phyloP scores from a whole-genome alignment of 495 filamentous ascomycete species.

The Symbiotaphrina buchneri region DNA sequence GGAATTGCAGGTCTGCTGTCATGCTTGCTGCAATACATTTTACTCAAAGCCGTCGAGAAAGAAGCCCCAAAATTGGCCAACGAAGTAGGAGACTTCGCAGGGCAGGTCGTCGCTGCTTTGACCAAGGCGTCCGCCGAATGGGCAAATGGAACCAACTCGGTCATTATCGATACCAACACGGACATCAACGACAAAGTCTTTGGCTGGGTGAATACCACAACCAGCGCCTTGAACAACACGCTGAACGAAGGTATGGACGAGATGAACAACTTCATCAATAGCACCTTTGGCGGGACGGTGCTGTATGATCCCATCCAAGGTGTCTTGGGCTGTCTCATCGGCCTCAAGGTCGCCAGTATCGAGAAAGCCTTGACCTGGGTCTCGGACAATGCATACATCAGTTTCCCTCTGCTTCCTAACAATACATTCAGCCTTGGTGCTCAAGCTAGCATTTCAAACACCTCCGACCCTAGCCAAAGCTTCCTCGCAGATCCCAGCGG shows the following conservation, averaged over 20 bases:
- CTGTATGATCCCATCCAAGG: constrained; percentile 48
- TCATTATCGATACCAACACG: constrained; percentile 20
- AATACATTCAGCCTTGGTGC: constrained; percentile 74
- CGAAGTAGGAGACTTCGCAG: constrained; percentile 65
- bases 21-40: constrained; percentile 65
- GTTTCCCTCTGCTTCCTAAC: constrained; percentile 54
- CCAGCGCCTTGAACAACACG: constrained; percentile 60
- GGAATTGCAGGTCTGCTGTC: constrained; percentile 67
- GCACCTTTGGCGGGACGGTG: constrained; percentile 59
- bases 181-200: constrained; percentile 70
- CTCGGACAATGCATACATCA: constrained; percentile 59
- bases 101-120: constrained; percentile 49
- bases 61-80: constrained; percentile 52
- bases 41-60: constrained; percentile 49
- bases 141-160: constrained; percentile 54
- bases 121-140: constrained; percentile 54
- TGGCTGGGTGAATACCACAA: constrained; percentile 72
- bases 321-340: constrained; percentile 53
- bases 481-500: constrained; percentile 55
- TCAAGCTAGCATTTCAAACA: constrained; percentile 30
- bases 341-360: constrained; percentile 50
- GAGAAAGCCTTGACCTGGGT: constrained; percentile 81
- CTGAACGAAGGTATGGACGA: constrained; percentile 60
- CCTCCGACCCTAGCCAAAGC: constrained; percentile 26
- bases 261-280: constrained; percentile 45